Base-by-base conservation (phyloP, 441 rosid species). In the Adansonia rubrostipa region DNA sequence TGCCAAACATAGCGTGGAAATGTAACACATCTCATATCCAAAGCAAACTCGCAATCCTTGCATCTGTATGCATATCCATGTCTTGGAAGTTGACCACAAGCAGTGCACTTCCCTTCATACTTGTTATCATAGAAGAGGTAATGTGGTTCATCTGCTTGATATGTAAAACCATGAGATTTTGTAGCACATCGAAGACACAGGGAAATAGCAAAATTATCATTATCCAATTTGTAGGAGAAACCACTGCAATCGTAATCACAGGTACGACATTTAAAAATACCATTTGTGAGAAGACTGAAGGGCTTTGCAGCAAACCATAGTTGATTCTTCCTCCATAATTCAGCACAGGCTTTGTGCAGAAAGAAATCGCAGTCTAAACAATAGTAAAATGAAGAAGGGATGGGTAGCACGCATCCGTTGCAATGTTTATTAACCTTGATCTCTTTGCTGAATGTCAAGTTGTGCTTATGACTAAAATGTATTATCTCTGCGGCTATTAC, bases 271-370 rank as follows among this genome's bases (percentile, higher is more conserved):
- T 1, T 6, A 0, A 1, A 48, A 57, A 47, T 13, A 4, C 45
- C 61, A 2, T 17, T 2, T 9, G 51, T 19, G 9, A 0, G 17
- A 3, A 82, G 47, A 50, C 1, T 24, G 17, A 77, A 78, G 17
- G 33, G 74, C n/a, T 74, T 77, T 9, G 20, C 71, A 40, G 20
- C 65, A 54, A 77, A 62, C 9, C 3, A 44, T 24, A 53, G 48
- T 15, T 15, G 53, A 2, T 33, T 73, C 8, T 1, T 69, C 2
- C 54, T 71, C 1, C 4, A 66, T n/a, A 74, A 2, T 4, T 74
- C 73, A 0, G 68, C 66, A 3, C 83, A 83, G 47, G 44, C n/a
- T 74, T 77, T 54, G 40, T 83, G 81, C 17, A 83, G 74, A 22
- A 69, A 44, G 22, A 77, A 83, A 0, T 57, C n/a, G 28, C 80